A percentile compares a stretch with the other conserved stretches of the same genome.
phyloP scores from a whole-genome alignment of 352 stramenopile species.

The Phytopythium sindhum region DNA sequence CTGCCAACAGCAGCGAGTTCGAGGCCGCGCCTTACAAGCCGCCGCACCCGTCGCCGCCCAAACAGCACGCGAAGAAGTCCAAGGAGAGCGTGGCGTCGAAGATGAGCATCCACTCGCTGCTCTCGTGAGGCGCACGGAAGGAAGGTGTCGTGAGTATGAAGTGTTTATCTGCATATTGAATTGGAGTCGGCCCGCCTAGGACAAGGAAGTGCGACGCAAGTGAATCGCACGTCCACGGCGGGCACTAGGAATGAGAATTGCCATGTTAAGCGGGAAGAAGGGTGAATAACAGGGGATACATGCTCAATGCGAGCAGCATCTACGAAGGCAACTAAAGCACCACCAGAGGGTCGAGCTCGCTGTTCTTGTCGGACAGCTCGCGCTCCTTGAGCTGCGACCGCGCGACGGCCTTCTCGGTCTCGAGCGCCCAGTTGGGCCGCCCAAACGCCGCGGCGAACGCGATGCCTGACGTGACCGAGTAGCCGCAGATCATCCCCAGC shows the following conservation, averaged over 20 bases:
- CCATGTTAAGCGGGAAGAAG: neutral
- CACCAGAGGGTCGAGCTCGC: conserved; percentile 22
- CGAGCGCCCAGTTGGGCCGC: conserved; percentile 54
- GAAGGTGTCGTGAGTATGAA: neutral
- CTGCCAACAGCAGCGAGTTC: neutral
- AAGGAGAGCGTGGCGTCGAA: conserved; percentile 7
- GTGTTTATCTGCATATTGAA: neutral
- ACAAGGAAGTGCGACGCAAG: neutral
- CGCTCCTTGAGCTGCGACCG: conserved; percentile 44
- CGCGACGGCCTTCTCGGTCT: conserved; percentile 47
- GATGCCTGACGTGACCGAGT: conserved; percentile 69
- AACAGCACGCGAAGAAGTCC: neutral
- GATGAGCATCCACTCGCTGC: conserved; percentile 20
- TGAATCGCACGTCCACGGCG: neutral
- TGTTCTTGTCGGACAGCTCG: conserved; percentile 11
- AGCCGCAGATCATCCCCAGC: conserved; percentile 61
- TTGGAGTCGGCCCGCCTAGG: neutral
- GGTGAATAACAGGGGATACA: neutral
- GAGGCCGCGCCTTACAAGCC: neutral
- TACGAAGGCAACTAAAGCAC: neutral
- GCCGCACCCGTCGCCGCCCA: neutral
- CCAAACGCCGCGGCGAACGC: conserved; percentile 58
- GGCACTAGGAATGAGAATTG: neutral
- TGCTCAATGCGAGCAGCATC: neutral
- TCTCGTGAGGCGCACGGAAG: conserved; percentile 7